Percentiles rank a stretch among this genome's conserved stretches.
Conservation (phyloP, 148 eudicot species). For the Rheum nobile region DNA sequence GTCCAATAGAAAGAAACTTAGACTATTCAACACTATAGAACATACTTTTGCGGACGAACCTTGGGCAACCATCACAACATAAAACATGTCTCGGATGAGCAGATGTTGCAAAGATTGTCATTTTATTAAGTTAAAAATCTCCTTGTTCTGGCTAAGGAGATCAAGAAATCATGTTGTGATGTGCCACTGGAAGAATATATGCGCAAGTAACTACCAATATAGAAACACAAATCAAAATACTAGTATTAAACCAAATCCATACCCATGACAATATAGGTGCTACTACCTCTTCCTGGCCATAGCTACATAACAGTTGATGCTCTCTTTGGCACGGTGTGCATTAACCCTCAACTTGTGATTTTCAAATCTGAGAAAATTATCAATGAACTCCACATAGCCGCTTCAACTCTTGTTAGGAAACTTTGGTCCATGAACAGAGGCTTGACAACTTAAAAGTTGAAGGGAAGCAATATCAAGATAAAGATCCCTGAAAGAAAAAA, state of each 20-base stretch:
- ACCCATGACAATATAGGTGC: not conserved
- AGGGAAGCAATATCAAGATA: too few relatives aligned
- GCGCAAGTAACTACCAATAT: conserved; percentile 45
- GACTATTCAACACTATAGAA: not conserved
- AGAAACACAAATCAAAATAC: conserved; percentile 1
- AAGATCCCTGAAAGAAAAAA: too few relatives aligned
- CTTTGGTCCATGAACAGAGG: too few relatives aligned
- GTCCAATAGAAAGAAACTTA: not conserved
- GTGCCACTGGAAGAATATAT: conserved; percentile 76
- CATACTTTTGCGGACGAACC: conserved; percentile 68
- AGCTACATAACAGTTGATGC: too few relatives aligned
- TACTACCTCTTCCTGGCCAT: too few relatives aligned
- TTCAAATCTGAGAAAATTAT: too few relatives aligned
- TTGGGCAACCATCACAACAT: conserved; percentile 77
- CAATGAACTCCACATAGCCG: too few relatives aligned
- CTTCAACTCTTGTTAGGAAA: too few relatives aligned
- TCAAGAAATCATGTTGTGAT: conserved; percentile 70
- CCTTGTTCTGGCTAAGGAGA: conserved; percentile 26
- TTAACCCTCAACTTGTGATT: too few relatives aligned
- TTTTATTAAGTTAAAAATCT: conserved; percentile 41
- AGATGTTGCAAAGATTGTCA: conserved; percentile 76
- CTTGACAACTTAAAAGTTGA: too few relatives aligned
- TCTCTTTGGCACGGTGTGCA: too few relatives aligned
- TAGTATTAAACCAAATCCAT: not conserved
- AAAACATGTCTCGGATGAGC: conserved; percentile 61